Evolutionary conservation across 2,329 filamentous ascomycete species (phyloP), one percentile per base, ranked within the genome.

Genomic region (Pseudogymnoascus sp.): DNA sequence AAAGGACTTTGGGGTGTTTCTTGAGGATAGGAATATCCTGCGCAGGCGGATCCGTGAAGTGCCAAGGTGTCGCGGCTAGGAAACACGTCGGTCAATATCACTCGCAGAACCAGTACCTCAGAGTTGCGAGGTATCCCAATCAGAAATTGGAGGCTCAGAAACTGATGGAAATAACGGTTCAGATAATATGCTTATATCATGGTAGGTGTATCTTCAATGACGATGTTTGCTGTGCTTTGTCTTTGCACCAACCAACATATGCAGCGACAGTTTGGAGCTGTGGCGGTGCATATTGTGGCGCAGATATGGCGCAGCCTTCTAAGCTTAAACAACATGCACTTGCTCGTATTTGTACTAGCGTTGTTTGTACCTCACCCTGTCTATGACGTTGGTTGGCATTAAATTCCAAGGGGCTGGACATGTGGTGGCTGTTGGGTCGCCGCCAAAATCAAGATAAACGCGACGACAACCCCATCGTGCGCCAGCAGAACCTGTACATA

Each of bases 371-470:
- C 38, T 33, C 40, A 14, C 28, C 59, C 42, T 37, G 59, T 61
- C 37, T n/a, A 28, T 61, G 31, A 40, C 37, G 37, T 47, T 11
- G 6, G n/a, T 28, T 42, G 25, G 60, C 12, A 33, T 10, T 23
- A 53, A 16, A 62, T 62, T 47, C n/a, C 37, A 53, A 42, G 31
- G 23, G 60, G 47, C 40, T 47, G 59, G 35, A 21, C 42, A 47
- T 61, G 23, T 62, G 31, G n/a, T 62, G 38, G 37, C 40, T 28
- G 40, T 12, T 21, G 60, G 16, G 10, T 53, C 16, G 40, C 23
- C 23, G 18, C 21, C 60, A 62, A 47, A 44, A 62, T 62, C 60
- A 35, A 47, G 37, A 62, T 61, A 62, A 62, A 53, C 35, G 60
- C 60, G 40, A 53, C 60, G 40, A 14, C 60, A 31, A 18, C 40